A percentile compares a stretch with the other conserved stretches of the same genome.
phyloP scores from a whole-genome alignment of 495 filamentous ascomycete species.

The Cairneyella variabilis region DNA sequence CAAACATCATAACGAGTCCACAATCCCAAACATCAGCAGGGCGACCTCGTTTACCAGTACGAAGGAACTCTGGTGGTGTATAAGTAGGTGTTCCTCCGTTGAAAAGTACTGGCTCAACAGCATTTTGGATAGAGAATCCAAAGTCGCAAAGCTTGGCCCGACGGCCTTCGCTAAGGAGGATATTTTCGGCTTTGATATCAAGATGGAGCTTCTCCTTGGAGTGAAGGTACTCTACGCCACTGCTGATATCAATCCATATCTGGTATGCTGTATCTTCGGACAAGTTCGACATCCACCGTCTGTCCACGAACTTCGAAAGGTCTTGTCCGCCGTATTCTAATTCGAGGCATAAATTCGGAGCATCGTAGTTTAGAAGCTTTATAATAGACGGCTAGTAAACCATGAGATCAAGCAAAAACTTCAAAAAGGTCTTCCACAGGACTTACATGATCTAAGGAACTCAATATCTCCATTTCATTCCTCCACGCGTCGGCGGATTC shows the following conservation, averaged over 20 bases:
- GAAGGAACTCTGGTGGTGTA: slow-evolving; percentile 14
- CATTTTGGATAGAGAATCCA: slow-evolving; percentile 8
- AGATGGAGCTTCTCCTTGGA: slow-evolving; percentile 6
- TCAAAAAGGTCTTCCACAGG: background rate
- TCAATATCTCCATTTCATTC: slow-evolving; percentile 10
- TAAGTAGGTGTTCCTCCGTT: slow-evolving; percentile 10
- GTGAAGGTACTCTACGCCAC: slow-evolving; percentile 11
- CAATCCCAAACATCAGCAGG: slow-evolving; percentile 9
- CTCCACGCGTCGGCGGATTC: slow-evolving; percentile 5
- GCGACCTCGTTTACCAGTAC: slow-evolving; percentile 5
- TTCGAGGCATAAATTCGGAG: slow-evolving; percentile 7
- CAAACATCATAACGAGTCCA: slow-evolving; percentile 12
- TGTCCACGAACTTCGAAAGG: slow-evolving; percentile 6
- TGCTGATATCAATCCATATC: slow-evolving; percentile 12
- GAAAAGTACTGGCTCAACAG: slow-evolving; percentile 1
- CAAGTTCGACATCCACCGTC: slow-evolving; percentile 2
- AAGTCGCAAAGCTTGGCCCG: slow-evolving; percentile 14
- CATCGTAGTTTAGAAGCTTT: slow-evolving; percentile 6
- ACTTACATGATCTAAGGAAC: slow-evolving; percentile 11
- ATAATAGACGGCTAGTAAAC: slow-evolving; percentile 9
- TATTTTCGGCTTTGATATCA: slow-evolving; percentile 15
- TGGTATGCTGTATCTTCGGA: slow-evolving; percentile 6
- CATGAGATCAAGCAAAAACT: slow-evolving; percentile 1
- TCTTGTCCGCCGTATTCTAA: slow-evolving; percentile 8
- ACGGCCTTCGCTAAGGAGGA: slow-evolving; percentile 7